These are phyloP conservation scores for Gentiana macrophylla DNA, from an alignment of 257 asterid genomes.

Conservation along the genomic window DNA sequence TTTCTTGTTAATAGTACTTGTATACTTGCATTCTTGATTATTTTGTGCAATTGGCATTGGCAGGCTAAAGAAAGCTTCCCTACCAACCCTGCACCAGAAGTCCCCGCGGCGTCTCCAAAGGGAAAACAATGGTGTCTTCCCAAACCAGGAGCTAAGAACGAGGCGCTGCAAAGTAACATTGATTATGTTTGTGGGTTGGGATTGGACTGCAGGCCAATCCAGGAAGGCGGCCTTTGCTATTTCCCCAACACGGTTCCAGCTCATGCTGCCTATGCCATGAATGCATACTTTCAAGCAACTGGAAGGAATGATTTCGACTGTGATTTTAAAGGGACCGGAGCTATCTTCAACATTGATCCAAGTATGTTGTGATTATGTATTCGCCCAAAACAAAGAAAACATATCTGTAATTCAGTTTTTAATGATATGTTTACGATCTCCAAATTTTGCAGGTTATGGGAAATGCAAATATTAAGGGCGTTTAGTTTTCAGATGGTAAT, in stretches of 20 bases:
- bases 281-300: slow-evolving; percentile 24
- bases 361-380: slow-evolving; percentile 11
- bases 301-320: slow-evolving; percentile 27
- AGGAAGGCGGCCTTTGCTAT: slow-evolving; percentile 28
- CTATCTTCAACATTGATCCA: slow-evolving; percentile 24
- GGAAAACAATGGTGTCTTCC: slow-evolving; percentile 35
- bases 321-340: slow-evolving; percentile 27
- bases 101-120: slow-evolving; percentile 9
- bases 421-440: not conserved
- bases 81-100: slow-evolving; percentile 5
- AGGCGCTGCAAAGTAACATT: slow-evolving; percentile 27
- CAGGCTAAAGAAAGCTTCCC: slow-evolving; percentile 33
- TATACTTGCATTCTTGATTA: slow-evolving; percentile 22
- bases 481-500: no score
- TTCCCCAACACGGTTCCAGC: slow-evolving; percentile 30
- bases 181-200: slow-evolving; percentile 40
- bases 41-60: slow-evolving; percentile 27
- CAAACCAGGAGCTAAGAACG: slow-evolving; percentile 18
- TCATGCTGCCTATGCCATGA: slow-evolving; percentile 42
- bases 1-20: slow-evolving; percentile 12
- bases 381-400: no score
- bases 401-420: no score
- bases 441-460: slow-evolving; percentile 26
- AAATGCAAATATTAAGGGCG: slow-evolving; percentile 20
- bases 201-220: slow-evolving; percentile 27